Evolutionary conservation across 1,139 yeast genomes (phyloP), one percentile per base, ranked within the genome.

Genomic region (Candida gigantensis): DNA sequence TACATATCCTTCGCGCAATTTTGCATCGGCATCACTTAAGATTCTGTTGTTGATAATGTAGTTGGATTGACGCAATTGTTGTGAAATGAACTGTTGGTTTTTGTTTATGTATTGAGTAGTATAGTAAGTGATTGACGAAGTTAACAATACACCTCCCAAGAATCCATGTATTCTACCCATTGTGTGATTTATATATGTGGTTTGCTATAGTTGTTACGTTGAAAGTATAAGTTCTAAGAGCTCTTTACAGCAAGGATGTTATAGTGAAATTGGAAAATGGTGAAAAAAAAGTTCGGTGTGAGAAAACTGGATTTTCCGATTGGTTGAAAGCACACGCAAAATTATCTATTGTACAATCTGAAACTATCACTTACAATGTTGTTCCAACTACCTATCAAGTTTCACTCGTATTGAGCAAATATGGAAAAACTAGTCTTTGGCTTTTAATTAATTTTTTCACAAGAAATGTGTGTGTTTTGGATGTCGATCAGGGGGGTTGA

Each of bases 81-180:
- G 50, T 2, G 81, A 69, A 7, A 81, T 68, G 35, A 65, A 65
- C 24, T 53, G 52, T 41, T 73, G 75, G 53, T 77, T 77, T 31
- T 59, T 61, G 35, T 70, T 70, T 47, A 85, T 70, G 51, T 80
- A 77, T 41, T 69, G 69, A 0, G 81, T 80, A 0, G 90, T 81
- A 43, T 78, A 72, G 55, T 84, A 84, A 2, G 85, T 76, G 15
- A 81, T 55, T 2, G 86, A 73, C 1, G 87, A 73, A 5, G 90
- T 78, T 34, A 83, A 66, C 21, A 83, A 66, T 3, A 80, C 81
- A 24, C 95, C 88, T 46, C 68, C 83, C 26, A 85, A 61, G 47
- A 84, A 79, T 1, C 94, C 92, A 46, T 79, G 81, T 41, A 80
- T 70, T 60, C 88, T 74, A 58, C 78, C 78, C 82, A 77, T 75